These are phyloP conservation scores for Russula olivacea DNA, from an alignment of 768 basidiomycete genomes.

Conservation along the genomic window DNA sequence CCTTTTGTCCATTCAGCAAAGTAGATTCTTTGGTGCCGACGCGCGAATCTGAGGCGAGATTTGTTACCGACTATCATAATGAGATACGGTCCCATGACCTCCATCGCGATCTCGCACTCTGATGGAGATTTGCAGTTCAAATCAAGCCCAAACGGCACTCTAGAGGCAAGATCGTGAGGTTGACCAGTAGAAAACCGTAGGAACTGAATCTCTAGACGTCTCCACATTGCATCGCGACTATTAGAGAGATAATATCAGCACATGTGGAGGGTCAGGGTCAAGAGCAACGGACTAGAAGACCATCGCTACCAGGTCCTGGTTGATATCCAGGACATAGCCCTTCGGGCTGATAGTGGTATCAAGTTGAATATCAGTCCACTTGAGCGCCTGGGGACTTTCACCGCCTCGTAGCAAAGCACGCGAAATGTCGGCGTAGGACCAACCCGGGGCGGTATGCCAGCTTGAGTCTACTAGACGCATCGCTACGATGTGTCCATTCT, in stretches of 20 bases:
- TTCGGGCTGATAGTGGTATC: constrained; percentile 13
- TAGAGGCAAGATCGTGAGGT: constrained; percentile 2
- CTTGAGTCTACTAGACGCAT: constrained; percentile 18
- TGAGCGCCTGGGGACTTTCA: background rate
- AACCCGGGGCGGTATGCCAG: constrained; percentile 18
- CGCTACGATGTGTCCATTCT: constrained; percentile 14
- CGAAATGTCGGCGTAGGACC: constrained; percentile 20
- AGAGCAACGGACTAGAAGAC: constrained; percentile 11
- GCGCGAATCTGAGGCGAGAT: constrained; percentile 7
- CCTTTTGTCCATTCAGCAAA: constrained; percentile 15
- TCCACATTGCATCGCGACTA: constrained; percentile 15
- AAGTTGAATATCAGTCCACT: constrained; percentile 17
- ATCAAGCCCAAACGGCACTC: background rate
- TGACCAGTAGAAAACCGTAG: constrained; percentile 12
- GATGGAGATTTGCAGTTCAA: constrained; percentile 14
- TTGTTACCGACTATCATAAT: constrained; percentile 13
- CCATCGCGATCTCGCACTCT: constrained; percentile 17
- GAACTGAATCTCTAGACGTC: constrained; percentile 7
- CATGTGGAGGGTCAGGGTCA: background rate
- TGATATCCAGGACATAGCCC: constrained; percentile 19
- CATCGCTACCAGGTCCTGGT: constrained; percentile 16
- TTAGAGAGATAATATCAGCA: background rate
- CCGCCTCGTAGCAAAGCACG: background rate
- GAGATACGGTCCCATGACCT: constrained; percentile 15
- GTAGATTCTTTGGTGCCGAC: constrained; percentile 12